Conservation (phyloP, 1,284 basidiomycete genomes). For the Papiliotrema fonsecae region DNA sequence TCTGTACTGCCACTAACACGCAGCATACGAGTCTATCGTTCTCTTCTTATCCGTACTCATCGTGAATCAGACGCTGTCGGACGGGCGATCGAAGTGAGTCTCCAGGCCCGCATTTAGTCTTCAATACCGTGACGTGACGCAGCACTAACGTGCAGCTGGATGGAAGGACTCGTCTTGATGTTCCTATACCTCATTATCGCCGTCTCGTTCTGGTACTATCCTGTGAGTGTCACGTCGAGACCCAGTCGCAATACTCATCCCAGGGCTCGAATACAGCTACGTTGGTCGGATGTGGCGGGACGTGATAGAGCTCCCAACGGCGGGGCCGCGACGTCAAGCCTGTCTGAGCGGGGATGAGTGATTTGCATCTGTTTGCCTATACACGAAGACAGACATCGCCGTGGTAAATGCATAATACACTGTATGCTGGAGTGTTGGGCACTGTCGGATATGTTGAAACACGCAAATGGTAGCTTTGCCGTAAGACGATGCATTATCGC, state of each 20-base stretch:
- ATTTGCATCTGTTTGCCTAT: too few species aligned
- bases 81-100: conserved; percentile 51
- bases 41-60: conserved; percentile 65
- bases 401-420: too few species aligned
- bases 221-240: conserved; percentile 13
- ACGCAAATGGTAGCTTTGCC: too few species aligned
- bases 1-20: background rate
- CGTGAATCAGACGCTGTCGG: conserved; percentile 73
- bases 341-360: too few species aligned
- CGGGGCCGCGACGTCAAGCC: too few species aligned
- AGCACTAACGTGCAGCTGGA: conserved; percentile 48
- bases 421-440: too few species aligned
- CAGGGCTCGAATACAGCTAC: conserved; percentile 38
- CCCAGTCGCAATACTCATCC: background rate
- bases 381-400: too few species aligned
- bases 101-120: background rate
- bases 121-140: background rate
- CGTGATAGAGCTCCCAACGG: background rate
- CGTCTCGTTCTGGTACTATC: conserved; percentile 44
- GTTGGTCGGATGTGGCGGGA: conserved; percentile 25
- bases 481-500: too few species aligned
- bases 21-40: conserved; percentile 49
- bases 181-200: conserved; percentile 50
- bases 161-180: conserved; percentile 55
- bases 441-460: too few species aligned